Evolutionary conservation across 345 rosid species (phyloP).

Genomic region (Citrus inodora): DNA sequence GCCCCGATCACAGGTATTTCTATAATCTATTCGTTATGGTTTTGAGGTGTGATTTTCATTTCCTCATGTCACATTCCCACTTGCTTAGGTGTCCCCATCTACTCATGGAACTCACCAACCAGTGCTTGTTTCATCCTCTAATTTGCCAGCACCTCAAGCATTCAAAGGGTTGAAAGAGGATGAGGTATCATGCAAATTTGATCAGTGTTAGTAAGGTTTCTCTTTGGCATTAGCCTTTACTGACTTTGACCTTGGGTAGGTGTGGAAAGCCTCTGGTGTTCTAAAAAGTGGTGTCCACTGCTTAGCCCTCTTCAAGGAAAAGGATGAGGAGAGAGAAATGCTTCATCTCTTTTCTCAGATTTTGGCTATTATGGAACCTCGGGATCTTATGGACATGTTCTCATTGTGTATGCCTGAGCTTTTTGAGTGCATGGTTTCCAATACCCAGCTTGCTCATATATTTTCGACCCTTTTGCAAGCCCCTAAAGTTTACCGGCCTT

Average conservation of each 20-base stretch:
- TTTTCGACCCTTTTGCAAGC: conserved; percentile 87
- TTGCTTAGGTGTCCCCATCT: conserved; percentile 49
- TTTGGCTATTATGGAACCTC: conserved; percentile 94
- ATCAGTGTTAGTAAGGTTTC: conserved; percentile 7
- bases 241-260: conserved; percentile 45
- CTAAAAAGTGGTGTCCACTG: conserved; percentile 96
- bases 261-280: conserved; percentile 97
- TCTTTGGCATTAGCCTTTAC: conserved; percentile 17
- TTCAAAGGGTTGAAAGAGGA: conserved; percentile 97
- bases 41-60: not conserved
- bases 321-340: conserved; percentile 98
- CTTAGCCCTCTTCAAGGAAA: conserved; percentile 95
- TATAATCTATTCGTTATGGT: not conserved
- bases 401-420: conserved; percentile 98
- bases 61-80: conserved; percentile 19
- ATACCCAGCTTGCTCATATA: conserved; percentile 83
- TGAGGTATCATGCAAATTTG: conserved; percentile 56
- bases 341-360: conserved; percentile 83
- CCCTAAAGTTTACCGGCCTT: conserved; percentile 77
- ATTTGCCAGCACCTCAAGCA: conserved; percentile 59
- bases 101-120: conserved; percentile 65
- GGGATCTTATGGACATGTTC: conserved; percentile 99
- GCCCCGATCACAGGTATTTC: conserved; percentile 85
- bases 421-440: conserved; percentile 93
- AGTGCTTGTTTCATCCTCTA: conserved; percentile 63